phyloP scores from a whole-genome alignment of 495 filamentous ascomycete species.

The Talaromyces trachyspermus region DNA sequence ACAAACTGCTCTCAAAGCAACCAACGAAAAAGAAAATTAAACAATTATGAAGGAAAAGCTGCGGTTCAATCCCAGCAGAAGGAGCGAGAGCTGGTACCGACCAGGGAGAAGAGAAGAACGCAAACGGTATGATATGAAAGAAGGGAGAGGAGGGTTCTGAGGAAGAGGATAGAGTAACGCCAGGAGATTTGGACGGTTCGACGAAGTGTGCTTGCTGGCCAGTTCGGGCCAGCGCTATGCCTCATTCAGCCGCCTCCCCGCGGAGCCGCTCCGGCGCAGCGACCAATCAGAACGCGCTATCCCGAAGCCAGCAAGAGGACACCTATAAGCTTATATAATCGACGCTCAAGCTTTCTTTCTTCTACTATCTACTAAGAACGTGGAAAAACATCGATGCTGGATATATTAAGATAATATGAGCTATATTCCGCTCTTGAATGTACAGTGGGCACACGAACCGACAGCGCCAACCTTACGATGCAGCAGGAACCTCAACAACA shows the following conservation, averaged over 20 bases:
- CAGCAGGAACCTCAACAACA: too few species aligned
- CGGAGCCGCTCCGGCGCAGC: neutral
- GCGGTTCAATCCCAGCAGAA: slow-evolving; percentile 4
- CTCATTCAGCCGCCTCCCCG: neutral
- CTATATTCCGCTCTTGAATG: too few species aligned
- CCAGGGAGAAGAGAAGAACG: slow-evolving; percentile 3
- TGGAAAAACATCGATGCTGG: too few species aligned
- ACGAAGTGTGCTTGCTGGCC: slow-evolving; percentile 7
- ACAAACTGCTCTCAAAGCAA: slow-evolving; percentile 9
- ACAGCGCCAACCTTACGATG: too few species aligned
- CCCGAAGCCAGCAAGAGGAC: slow-evolving; percentile 6
- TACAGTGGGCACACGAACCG: too few species aligned
- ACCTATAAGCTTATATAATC: neutral
- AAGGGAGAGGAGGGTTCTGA: neutral
- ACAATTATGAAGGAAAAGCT: neutral
- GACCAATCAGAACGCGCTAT: slow-evolving; percentile 3
- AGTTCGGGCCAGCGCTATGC: slow-evolving; percentile 6
- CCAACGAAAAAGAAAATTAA: slow-evolving; percentile 1
- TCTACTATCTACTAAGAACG: too few species aligned
- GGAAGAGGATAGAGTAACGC: neutral
- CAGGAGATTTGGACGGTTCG: slow-evolving; percentile 2
- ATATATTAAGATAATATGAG: too few species aligned
- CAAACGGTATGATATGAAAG: neutral
- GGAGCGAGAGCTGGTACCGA: slow-evolving; percentile 4
- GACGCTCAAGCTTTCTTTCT: neutral